Evolutionary conservation across 306 rosid species (phyloP), one percentile per base, ranked within the genome.

Genomic region (Sophora flavescens): DNA sequence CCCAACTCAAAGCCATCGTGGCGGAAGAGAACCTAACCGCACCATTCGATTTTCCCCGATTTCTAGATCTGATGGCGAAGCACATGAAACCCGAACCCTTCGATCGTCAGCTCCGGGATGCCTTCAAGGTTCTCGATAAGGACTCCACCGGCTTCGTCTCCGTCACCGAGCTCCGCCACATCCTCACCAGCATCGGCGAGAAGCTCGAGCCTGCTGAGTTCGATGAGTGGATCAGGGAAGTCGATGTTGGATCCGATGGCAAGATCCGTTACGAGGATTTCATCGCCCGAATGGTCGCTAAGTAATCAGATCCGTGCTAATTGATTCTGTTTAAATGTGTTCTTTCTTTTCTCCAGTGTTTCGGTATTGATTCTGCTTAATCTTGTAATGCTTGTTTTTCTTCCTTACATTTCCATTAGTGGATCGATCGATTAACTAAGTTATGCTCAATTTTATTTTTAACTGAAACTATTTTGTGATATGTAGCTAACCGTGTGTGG

Each of bases 171-270:
- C 99, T 95, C 77, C 96, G 96, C 0, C 99, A 94, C 82, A 94
- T 94, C 72, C 88, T 93, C 65, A 93, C 98, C 59, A 91, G 88
- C 87, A 93, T 93, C 32, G 98, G 98, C 28, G 98, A 93, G 96
- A 93, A 93, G 86, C 91, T 93, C 8, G 98, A 93, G 79, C 96
- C 97, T 0, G 75, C 96, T 44, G 98, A 93, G 89, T 93, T 93
- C 47, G 98, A 93, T 60, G 98, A 93, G 89, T 93, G 98, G 98
- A 91, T 93, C 92, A 83, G 90, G 67, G 98, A 93, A 87, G 98
- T 93, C 42, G 97, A 91, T 67, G 98, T 93, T 13, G 90, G 91
- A 17, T 74, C 92, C 50, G 97, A 95, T 69, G 99, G 97, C 28
- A 90, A 86, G 91, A 95, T 95, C 92, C 91, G 93, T 64, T 95